Evolutionary conservation across 257 asterid species (phyloP), one percentile per base, ranked within the genome.

Genomic region (Solanum habrochaites): DNA sequence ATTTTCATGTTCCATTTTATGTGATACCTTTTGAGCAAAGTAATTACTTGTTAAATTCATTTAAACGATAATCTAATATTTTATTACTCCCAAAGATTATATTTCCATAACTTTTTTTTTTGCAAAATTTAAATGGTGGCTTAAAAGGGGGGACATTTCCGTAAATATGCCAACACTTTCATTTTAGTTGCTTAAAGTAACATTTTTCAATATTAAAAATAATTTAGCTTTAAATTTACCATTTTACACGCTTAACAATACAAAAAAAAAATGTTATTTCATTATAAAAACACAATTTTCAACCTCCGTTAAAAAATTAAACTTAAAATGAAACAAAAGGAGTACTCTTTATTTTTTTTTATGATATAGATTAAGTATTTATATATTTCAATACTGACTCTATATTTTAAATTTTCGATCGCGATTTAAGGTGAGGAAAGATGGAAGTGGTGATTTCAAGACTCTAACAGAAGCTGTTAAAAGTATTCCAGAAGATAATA

Each of bases 361-460:
- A 23, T 75, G 13, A n/a, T 77, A 18, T 3, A 42, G 14, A 21
- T n/a, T 23, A 4, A 10, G 5, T 78, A 4, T 43, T 40, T 25
- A 4, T 77, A 43, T 43, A 15, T 7, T 77, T 25, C 3, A 27
- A 45, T 15, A n/a, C 20, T 80, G 27, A 80, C 10, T 80, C 29
- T 80, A 45, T 29, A 47, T 80, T 47, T 0, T 80, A 8, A 8
- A 47, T 80, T 70, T 70, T 0, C 0, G 3, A 49, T 49, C 60
- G 8, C 1, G 7, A 29, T 2, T 0, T 0, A 87, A 49, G 13
- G 89, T 96, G 14, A 87, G 58, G 16, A 31, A 80, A 29, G 93
- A 89, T 2, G 98, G 98, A 16, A 83, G 88, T 3, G 97, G 98
- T 0, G 92, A 94, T 31, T 97, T 94, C 91, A 93, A 93, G 88